Conservation (phyloP, 495 filamentous ascomycete genomes). For the Lophiotrema nucula region DNA sequence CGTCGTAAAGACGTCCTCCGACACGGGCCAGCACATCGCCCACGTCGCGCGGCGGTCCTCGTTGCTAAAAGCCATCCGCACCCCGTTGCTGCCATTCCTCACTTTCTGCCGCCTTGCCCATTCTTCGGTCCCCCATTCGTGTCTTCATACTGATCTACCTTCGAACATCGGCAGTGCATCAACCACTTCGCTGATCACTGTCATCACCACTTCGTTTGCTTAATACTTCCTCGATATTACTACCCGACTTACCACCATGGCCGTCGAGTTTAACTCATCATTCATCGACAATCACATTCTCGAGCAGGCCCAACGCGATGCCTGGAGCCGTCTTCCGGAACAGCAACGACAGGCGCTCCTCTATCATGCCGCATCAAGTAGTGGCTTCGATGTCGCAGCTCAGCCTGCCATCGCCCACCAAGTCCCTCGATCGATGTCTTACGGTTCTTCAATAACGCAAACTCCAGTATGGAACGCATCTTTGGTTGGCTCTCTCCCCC, state of each 20-base stretch:
- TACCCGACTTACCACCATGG: too few species aligned
- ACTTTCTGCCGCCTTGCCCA: conserved; percentile 28
- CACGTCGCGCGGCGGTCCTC: not conserved
- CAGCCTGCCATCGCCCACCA: not conserved
- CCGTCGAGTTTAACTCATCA: too few species aligned
- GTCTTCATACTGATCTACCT: conserved; percentile 11
- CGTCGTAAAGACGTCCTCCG: conserved; percentile 6
- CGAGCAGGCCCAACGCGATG: conserved; percentile 12
- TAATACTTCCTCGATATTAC: not conserved
- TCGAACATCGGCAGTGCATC: not conserved
- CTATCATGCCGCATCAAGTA: not conserved
- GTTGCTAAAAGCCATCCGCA: conserved; percentile 23
- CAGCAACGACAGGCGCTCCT: conserved; percentile 15
- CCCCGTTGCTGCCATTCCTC: conserved; percentile 12
- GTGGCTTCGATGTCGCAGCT: conserved; percentile 1
- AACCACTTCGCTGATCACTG: conserved; percentile 13
- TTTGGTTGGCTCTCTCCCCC: conserved; percentile 17
- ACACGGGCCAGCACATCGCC: conserved; percentile 25
- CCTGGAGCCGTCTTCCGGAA: conserved; percentile 22
- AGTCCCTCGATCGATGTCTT: conserved; percentile 31
- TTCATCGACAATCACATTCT: conserved; percentile 13
- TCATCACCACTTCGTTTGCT: conserved; percentile 7
- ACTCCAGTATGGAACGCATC: conserved; percentile 25
- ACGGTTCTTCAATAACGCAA: not conserved
- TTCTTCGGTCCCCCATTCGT: conserved; percentile 23